Evolutionary conservation across 306 rosid species (phyloP), one percentile per base, ranked within the genome.

Genomic region (Nissolia schottii): DNA sequence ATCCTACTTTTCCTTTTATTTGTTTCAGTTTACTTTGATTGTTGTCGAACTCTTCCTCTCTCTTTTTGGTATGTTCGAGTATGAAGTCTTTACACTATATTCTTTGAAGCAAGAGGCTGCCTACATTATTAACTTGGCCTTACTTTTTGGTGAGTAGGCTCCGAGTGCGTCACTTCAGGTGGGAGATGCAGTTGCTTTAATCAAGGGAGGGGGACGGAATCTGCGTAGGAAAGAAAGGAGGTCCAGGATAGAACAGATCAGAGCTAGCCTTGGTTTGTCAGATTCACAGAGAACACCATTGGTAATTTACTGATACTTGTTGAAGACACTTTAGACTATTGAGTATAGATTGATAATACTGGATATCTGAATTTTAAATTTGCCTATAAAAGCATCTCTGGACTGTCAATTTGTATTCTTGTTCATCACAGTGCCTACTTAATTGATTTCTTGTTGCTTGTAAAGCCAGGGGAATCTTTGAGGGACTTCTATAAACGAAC

Each of bases 181-280:
- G 75, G 98, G 96, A 76, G 92, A 94, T 77, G 96, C 95, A 6
- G 92, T 94, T 85, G 96, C 96, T 73, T 73, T 94, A 79, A 89
- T 94, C 74, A 94, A 89, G 82, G 97, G 98, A 7, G 87, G 49
- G 71, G 91, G 87, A 27, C 91, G 60, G 79, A 89, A 32, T 79
- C 82, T 94, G 37, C 91, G 93, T 18, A 91, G 98, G 81, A 91
- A 94, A 84, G 97, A 91, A 82, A 91, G 95, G 74, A 89, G 91
- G 83, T 90, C 88, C 14, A 86, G 97, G 82, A 89, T 94, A 75
- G 96, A 94, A 76, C 98, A 91, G 86, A 94, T 94, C 73, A 85
- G 96, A 87, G 98, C 98, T 64, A 94, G 96, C 79, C 97, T 94
- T 38, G 98, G 98, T 41, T 93, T 94, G 88, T 94, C 98, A 16